Evolutionary conservation across 352 stramenopile species (phyloP).

Genomic region (Phytophthora fragariaefolia): DNA sequence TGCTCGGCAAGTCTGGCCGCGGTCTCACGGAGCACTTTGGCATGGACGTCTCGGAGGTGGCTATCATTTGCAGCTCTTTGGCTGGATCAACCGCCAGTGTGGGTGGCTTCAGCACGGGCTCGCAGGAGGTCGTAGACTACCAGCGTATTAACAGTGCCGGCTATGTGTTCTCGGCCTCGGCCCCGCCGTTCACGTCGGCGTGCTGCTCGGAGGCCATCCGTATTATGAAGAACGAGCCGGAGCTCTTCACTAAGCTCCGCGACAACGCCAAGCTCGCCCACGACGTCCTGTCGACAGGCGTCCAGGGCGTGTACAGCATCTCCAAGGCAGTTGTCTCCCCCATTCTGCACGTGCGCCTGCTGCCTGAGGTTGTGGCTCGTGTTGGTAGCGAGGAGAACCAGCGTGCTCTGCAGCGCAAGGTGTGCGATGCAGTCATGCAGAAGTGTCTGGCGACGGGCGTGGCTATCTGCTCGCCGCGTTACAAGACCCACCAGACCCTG

Average conservation of each 20-base stretch:
- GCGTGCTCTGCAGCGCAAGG: slow-evolving; percentile 53
- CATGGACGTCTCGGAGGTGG: slow-evolving; percentile 80
- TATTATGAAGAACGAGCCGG: slow-evolving; percentile 82
- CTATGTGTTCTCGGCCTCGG: slow-evolving; percentile 99
- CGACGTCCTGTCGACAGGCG: slow-evolving; percentile 47
- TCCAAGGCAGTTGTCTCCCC: slow-evolving; percentile 71
- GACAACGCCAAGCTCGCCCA: slow-evolving; percentile 72
- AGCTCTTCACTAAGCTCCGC: slow-evolving; percentile 74
- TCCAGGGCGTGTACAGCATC: slow-evolving; percentile 54
- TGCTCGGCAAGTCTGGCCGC: slow-evolving; percentile 91
- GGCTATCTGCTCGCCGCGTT: slow-evolving; percentile 74
- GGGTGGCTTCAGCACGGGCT: slow-evolving; percentile 97
- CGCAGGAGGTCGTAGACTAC: slow-evolving; percentile 97
- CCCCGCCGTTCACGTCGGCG: slow-evolving; percentile 95
- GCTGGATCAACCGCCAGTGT: slow-evolving; percentile 94
- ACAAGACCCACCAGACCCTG: slow-evolving; percentile 69
- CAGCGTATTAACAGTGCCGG: slow-evolving; percentile 97
- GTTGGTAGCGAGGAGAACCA: slow-evolving; percentile 58
- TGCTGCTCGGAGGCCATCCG: slow-evolving; percentile 88
- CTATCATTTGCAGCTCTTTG: slow-evolving; percentile 96
- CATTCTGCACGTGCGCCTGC: slow-evolving; percentile 72
- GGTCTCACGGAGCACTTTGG: slow-evolving; percentile 88
- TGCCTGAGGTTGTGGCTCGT: slow-evolving; percentile 46
- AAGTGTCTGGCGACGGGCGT: slow-evolving; percentile 69
- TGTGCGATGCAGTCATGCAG: slow-evolving; percentile 73